phyloP scores from a whole-genome alignment of 306 rosid species.

The Oxytropis ochrocephala region DNA sequence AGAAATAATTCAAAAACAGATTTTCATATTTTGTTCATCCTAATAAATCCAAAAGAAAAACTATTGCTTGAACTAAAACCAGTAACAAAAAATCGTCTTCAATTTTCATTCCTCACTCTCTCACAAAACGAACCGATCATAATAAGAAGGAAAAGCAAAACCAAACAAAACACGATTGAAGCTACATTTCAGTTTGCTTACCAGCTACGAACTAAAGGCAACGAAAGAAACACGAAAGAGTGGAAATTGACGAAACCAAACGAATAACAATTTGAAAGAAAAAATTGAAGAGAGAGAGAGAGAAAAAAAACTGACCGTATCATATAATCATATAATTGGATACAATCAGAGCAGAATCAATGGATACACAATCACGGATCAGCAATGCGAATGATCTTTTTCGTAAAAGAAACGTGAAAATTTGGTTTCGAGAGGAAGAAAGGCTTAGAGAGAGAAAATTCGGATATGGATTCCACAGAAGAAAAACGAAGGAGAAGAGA shows the following conservation, averaged over 20 bases:
- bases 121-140: conserved; percentile 27
- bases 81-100: neutral
- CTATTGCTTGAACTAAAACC: conserved; percentile 2
- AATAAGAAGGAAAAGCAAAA: neutral
- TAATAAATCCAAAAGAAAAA: conserved; percentile 4
- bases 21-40: neutral
- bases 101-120: conserved; percentile 10
- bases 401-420: conserved; percentile 18
- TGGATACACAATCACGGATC: conserved; percentile 27
- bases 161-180: conserved; percentile 1
- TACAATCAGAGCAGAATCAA: conserved; percentile 16
- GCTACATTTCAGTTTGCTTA: conserved; percentile 29
- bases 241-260: conserved; percentile 15
- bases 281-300: conserved; percentile 11
- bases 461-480: conserved; percentile 50
- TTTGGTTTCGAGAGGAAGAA: conserved; percentile 17
- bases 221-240: neutral
- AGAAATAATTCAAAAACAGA: neutral
- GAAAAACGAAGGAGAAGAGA: conserved; percentile 40
- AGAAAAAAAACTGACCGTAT: conserved; percentile 38
- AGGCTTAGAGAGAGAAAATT: conserved; percentile 34
- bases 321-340: conserved; percentile 18
- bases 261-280: neutral
- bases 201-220: conserved; percentile 10
- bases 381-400: conserved; percentile 41